Percentiles rank a stretch among this genome's conserved stretches.
Evolutionary conservation across 768 basidiomycete genomes (phyloP).

Genomic region (Termitomyces sp.): DNA sequence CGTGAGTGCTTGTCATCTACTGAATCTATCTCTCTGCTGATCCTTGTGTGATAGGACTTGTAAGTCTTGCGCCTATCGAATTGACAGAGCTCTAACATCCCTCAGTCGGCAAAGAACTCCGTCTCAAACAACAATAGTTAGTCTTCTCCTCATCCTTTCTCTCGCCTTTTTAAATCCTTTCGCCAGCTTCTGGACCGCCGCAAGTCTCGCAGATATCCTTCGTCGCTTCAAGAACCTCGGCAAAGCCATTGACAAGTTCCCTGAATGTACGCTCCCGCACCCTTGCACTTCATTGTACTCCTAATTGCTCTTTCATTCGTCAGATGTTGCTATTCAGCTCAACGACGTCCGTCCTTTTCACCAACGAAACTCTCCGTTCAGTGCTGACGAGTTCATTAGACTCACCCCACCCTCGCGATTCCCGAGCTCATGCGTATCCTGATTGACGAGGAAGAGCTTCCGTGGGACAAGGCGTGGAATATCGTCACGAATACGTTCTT

Average conservation of each 20-base stretch:
- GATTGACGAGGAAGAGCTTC: constrained; percentile 85
- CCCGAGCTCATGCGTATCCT: constrained; percentile 92
- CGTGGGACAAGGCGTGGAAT: constrained; percentile 82
- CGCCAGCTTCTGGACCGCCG: constrained; percentile 78
- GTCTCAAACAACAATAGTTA: constrained; percentile 91
- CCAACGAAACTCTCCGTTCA: background rate
- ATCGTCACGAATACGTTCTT: constrained; percentile 90
- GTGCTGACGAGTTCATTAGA: constrained; percentile 34
- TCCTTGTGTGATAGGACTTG: constrained; percentile 28
- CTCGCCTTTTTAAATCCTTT: background rate
- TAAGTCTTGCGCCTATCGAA: constrained; percentile 20
- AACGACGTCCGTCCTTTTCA: constrained; percentile 55
- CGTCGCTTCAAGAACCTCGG: constrained; percentile 89
- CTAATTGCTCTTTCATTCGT: background rate
- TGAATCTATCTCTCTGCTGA: background rate
- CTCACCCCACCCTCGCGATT: constrained; percentile 93
- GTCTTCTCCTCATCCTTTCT: constrained; percentile 5
- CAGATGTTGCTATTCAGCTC: constrained; percentile 90
- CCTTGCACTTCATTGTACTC: background rate
- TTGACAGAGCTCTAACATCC: background rate
- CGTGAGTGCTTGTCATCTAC: constrained; percentile 31
- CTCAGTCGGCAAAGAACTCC: constrained; percentile 77
- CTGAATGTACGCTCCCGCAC: constrained; percentile 60
- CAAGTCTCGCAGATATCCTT: constrained; percentile 83
- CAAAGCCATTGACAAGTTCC: constrained; percentile 73